Evolutionary conservation across 2,329 filamentous ascomycete genomes (phyloP), one percentile per base, ranked within the genome.

Genomic region (Coleophoma crateriformis): DNA sequence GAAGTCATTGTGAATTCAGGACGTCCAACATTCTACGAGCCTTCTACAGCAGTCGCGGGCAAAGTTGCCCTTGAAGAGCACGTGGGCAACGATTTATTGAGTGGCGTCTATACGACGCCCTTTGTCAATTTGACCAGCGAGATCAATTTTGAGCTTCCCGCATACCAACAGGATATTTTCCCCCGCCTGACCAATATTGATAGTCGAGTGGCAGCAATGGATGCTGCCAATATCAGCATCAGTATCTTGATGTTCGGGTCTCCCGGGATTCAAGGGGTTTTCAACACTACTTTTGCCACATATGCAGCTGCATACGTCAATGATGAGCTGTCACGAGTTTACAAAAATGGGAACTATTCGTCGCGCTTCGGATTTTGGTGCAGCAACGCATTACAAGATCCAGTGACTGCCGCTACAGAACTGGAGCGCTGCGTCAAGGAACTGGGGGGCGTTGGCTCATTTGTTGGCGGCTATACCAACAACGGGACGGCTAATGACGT

Each of bases 391-490:
- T 32, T 59, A 7, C 56, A 61, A 47, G 49, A 57, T 3, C 56
- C 55, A 11, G 15, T 34, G 3, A 44, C 37, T 4, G 59, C 59
- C 2, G 56, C 57, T 1, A 33, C 41, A 5, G 58, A 61, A 37
- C 32, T 58, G 1, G 55, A 59, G n/a, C 47, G 58, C 0, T 58
- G 55, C 42, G 49, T 61, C 15, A 59, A 45, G 3, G 35, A 71
- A 47, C 61, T 72, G 12, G 64, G 66, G 7, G 74, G 77, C 47
- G 67, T 74, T 4, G 75, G 76, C 1, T 70, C 71, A 3, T 62
- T 77, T 46, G 33, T 54, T 20, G 20, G 52, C 13, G 50, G 48
- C 56, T 78, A 40, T 69, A 73, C 53, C 63, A 71, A 48, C 67
- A 69, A 54, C 19, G 50, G 48, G n/a, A 40, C 44, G n/a, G 52